These are phyloP conservation scores for Nothopassalora personata DNA, from an alignment of 2,329 filamentous ascomycete genomes.

Conservation along the genomic window DNA sequence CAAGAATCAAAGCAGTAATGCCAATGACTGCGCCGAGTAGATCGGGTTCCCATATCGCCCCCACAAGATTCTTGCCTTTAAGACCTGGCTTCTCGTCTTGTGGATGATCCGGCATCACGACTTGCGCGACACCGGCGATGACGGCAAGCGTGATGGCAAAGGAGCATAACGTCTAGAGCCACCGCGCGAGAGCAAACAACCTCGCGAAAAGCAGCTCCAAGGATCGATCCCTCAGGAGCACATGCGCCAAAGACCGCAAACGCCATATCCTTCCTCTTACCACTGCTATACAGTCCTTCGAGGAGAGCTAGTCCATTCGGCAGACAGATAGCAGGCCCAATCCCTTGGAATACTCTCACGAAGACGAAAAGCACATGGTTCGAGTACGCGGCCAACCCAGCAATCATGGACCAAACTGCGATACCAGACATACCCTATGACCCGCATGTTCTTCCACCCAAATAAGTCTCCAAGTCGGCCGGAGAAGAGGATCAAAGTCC, in stretches of 20 bases:
- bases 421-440: conserved; percentile 39
- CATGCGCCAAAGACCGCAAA: conserved; percentile 35
- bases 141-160: conserved; percentile 16
- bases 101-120: conserved; percentile 25
- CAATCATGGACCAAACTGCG: conserved; percentile 38
- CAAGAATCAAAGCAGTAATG: conserved; percentile 25
- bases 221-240: conserved; percentile 32
- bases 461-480: conserved; percentile 43
- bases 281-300: conserved; percentile 30
- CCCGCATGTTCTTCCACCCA: conserved; percentile 40
- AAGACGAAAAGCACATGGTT: conserved; percentile 32
- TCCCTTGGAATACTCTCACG: conserved; percentile 36
- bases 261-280: conserved; percentile 35
- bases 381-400: conserved; percentile 36
- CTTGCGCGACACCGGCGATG: conserved; percentile 17
- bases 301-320: conserved; percentile 36
- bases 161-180: conserved; percentile 26
- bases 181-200: conserved; percentile 32
- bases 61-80: conserved; percentile 12
- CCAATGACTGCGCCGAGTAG: conserved; percentile 25
- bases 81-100: conserved; percentile 18
- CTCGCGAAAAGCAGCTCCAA: conserved; percentile 31
- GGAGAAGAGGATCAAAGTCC: conserved; percentile 43
- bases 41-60: conserved; percentile 20
- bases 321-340: conserved; percentile 34